A percentile compares a stretch with the other conserved stretches of the same genome.
Evolutionary conservation across 768 basidiomycete species (phyloP).

Genomic region (Kwoniella shandongensis): DNA sequence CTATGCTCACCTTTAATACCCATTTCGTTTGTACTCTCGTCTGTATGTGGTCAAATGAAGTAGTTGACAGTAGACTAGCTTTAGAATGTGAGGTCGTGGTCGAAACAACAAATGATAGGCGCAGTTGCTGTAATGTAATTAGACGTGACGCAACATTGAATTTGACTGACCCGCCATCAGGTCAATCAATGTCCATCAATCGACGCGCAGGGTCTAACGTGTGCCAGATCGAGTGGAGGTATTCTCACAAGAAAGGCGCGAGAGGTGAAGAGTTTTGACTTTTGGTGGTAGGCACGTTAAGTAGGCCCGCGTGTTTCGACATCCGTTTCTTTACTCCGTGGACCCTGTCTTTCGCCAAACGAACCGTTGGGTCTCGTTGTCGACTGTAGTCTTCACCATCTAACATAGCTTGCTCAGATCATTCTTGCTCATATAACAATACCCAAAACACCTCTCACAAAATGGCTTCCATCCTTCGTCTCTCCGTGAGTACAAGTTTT

Average conservation of each 20-base stretch:
- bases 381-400: background rate
- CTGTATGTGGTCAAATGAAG: no score
- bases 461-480: conserved; percentile 45
- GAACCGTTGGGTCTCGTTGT: conserved; percentile 10
- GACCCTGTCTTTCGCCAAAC: conserved; percentile 8
- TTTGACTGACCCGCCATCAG: conserved; percentile 11
- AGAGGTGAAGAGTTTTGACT: no score
- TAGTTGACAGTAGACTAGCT: no score
- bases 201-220: no score
- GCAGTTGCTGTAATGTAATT: background rate
- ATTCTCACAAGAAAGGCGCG: no score
- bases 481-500: conserved; percentile 41
- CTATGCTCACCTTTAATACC: conserved; percentile 72
- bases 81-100: no score
- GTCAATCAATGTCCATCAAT: no score
- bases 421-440: no score
- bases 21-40: conserved; percentile 60
- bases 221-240: no score
- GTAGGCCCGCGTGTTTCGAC: no score
- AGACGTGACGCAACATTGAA: conserved; percentile 21
- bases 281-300: conserved; percentile 8
- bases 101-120: no score
- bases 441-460: conserved; percentile 4
- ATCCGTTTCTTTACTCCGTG: conserved; percentile 5
- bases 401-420: no score